Base-by-base conservation (phyloP, 495 filamentous ascomycete genomes). In the Trichoderma virens region DNA sequence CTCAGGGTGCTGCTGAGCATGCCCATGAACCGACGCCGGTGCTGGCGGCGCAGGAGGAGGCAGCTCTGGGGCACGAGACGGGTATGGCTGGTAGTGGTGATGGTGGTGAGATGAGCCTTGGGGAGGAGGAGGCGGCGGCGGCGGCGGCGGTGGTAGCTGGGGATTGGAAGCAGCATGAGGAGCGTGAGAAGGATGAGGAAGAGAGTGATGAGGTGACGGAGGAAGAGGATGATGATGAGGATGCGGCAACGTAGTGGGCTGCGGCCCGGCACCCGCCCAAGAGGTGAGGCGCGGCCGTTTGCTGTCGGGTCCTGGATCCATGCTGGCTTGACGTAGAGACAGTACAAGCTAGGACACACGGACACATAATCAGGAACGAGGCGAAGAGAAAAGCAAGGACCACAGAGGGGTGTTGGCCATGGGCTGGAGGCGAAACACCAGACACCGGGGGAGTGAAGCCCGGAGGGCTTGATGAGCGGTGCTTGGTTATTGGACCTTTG, bases 201-300 rank as follows among this genome's bases (percentile, higher is more conserved):
- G 51, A 27, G 61, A 23, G 27, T 63, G 61, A 51, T 63, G 61
- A 47, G 61, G 41, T 30, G 45, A 63, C 6, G 74, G 67, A 63
- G 76, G 69, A 66, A 74, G 67, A 66, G 75, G 72, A 67, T 74
- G 73, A 62, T 77, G 76, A 51, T 77, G 78, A 72, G 75, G 77
- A 39, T 68, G 67, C 67, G 69, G 64, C 65, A 61, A 66, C 69
- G 76, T 68, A 61, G 68, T 63, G 62, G 66, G 65, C 70, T 78
- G 69, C 72, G 75, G 66, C 72, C 72, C 64, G 73, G 70, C 64
- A 30, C 71, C 72, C 67, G 79, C 76, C 78, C 78, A 80, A 72
- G 77, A 72, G 65, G 76, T 68, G 65, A 75, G 70, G 73, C 79
- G 79, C 65, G 75, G 76, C 64, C 79, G 77, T 71, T 82, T 82